Percentiles rank a stretch among this genome's conserved stretches.
Conservation (phyloP, 2,329 filamentous ascomycete genomes). For the Aspergillus udagawae region DNA sequence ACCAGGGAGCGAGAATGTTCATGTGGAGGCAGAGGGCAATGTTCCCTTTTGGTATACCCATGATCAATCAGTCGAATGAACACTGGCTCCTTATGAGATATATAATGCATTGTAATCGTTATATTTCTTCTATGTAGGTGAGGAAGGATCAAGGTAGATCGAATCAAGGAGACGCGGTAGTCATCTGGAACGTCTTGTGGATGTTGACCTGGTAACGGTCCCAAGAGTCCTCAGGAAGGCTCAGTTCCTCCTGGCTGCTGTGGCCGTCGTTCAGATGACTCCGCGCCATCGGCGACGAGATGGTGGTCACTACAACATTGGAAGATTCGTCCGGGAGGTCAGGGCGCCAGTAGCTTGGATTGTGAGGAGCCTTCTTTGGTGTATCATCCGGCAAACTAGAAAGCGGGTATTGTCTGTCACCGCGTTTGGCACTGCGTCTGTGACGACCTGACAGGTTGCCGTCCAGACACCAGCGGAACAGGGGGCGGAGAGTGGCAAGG, state of each 20-base stretch:
- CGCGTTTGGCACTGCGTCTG: background rate
- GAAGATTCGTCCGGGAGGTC: slow-evolving; percentile 9
- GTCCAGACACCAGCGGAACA: slow-evolving; percentile 28
- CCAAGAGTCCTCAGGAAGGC: background rate
- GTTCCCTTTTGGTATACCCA: too few relatives aligned
- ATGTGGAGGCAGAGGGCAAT: too few relatives aligned
- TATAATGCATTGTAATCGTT: background rate
- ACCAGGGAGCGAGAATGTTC: too few relatives aligned
- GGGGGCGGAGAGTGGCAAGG: slow-evolving; percentile 40
- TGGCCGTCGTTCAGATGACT: background rate
- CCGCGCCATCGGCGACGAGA: slow-evolving; percentile 13
- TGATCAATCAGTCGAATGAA: too few relatives aligned
- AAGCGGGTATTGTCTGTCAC: background rate
- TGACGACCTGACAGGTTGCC: background rate
- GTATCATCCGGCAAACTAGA: background rate
- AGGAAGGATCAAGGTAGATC: background rate
- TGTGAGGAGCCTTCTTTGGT: background rate
- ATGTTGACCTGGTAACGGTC: background rate
- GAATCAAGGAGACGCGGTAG: background rate
- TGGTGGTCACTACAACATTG: slow-evolving; percentile 20
- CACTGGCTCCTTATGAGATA: background rate
- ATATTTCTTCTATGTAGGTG: background rate
- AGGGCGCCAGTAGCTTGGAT: background rate
- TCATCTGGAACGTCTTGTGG: background rate
- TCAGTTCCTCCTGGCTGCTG: slow-evolving; percentile 23